phyloP scores from a whole-genome alignment of 176 grass and related monocot genomes.

The Raddia guianensis region DNA sequence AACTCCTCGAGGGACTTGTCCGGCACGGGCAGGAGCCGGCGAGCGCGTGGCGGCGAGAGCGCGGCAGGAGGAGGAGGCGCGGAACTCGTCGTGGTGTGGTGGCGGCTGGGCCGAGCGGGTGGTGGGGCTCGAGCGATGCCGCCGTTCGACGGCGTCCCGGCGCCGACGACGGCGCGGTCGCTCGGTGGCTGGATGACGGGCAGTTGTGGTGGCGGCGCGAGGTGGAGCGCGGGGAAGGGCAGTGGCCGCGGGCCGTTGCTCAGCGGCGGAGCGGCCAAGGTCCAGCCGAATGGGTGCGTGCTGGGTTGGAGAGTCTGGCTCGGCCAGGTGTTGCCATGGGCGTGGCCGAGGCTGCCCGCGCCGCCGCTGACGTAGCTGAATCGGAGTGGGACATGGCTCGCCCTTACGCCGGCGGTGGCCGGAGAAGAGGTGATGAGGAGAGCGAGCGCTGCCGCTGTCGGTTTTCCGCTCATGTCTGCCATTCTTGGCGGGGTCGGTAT shows the following conservation, averaged over 20 bases:
- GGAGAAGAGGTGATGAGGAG: neutral
- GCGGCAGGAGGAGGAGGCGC: neutral
- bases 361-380: neutral
- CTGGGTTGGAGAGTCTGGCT: neutral
- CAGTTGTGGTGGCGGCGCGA: neutral
- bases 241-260: neutral
- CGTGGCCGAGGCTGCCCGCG: neutral
- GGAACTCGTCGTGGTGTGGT: neutral
- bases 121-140: no score
- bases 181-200: neutral
- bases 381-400: neutral
- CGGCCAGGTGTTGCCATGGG: neutral
- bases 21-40: neutral
- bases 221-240: neutral
- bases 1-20: slow-evolving; percentile 14
- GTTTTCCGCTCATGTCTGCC: neutral
- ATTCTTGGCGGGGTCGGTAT: neutral
- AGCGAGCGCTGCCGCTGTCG: no score
- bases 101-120: neutral
- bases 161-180: neutral
- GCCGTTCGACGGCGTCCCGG: no score
- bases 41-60: neutral
- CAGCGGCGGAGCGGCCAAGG: neutral
- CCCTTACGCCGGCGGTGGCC: neutral
- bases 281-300: neutral